A percentile compares a stretch with the other conserved stretches of the same genome.
Conservation (phyloP, 768 basidiomycete species). For the Naganishia friedmannii region DNA sequence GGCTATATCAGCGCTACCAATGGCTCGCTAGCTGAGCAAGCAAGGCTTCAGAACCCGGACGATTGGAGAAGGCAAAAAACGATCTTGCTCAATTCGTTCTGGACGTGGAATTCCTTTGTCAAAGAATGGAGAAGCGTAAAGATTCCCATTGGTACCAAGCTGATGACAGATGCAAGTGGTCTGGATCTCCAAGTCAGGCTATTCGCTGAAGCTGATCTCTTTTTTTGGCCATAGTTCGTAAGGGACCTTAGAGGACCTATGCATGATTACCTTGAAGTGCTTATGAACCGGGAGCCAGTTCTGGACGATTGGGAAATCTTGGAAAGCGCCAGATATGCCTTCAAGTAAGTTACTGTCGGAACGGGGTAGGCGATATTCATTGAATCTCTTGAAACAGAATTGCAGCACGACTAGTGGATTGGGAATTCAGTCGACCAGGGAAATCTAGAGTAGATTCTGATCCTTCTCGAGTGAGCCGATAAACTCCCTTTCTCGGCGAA, state of each 20-base stretch:
- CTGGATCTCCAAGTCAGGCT: not conserved
- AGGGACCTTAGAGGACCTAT: conserved; percentile 25
- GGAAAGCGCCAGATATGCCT: conserved; percentile 32
- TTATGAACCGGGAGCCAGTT: conserved; percentile 29
- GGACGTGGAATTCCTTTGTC: conserved; percentile 51
- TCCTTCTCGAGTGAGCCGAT: conserved; percentile 18
- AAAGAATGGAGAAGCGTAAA: conserved; percentile 51
- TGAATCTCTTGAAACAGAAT: conserved; percentile 4
- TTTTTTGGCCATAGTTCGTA: conserved; percentile 17
- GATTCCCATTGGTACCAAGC: conserved; percentile 40
- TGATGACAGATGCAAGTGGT: conserved; percentile 39
- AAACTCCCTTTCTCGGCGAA: not conserved
- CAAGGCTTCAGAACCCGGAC: not conserved
- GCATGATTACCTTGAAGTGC: conserved; percentile 27
- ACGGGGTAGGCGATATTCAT: not conserved
- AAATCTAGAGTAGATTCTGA: conserved; percentile 24
- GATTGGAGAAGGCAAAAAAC: conserved; percentile 35
- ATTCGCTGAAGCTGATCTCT: not conserved
- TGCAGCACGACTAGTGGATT: conserved; percentile 31
- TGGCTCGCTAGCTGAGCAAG: conserved; percentile 8
- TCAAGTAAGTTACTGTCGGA: conserved; percentile 22
- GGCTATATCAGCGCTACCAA: conserved; percentile 30
- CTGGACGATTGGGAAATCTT: conserved; percentile 33
- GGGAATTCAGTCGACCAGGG: conserved; percentile 33
- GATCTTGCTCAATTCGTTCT: conserved; percentile 46